Percentiles rank a stretch among this genome's conserved stretches.
phyloP scores from a whole-genome alignment of 2,329 filamentous ascomycete species.

The Magnaporthiopsis poae region DNA sequence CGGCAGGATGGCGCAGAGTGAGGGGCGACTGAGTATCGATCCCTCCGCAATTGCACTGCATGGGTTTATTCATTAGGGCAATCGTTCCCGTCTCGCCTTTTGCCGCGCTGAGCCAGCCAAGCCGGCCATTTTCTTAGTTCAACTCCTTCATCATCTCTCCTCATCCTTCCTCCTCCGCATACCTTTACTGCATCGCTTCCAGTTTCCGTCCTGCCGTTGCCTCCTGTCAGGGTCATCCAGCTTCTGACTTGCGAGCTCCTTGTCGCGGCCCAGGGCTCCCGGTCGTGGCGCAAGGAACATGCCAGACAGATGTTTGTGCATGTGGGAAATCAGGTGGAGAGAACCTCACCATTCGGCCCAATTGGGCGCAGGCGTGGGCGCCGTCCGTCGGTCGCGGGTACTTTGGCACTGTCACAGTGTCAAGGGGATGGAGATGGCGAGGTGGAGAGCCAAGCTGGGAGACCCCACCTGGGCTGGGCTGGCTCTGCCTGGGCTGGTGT shows the following conservation, averaged over 20 bases:
- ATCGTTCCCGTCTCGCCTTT: too few species aligned
- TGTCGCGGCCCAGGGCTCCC: background rate
- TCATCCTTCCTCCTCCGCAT: constrained; percentile 4
- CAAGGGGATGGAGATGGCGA: background rate
- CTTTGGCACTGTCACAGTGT: background rate
- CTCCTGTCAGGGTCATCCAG: background rate
- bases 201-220: constrained; percentile 1
- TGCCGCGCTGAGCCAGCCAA: background rate
- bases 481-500: background rate
- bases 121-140: background rate
- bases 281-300: constrained; percentile 2
- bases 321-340: background rate
- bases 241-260: background rate
- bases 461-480: background rate
- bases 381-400: background rate
- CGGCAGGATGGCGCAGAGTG: background rate
- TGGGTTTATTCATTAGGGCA: too few species aligned
- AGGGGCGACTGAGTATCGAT: too few species aligned
- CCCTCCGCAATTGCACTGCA: too few species aligned
- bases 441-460: background rate
- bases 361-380: background rate
- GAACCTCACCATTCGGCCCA: background rate
- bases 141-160: background rate
- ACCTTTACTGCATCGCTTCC: background rate
- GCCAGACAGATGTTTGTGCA: background rate